Base-by-base conservation (phyloP, 2,329 filamentous ascomycete genomes). In the Hymenoscyphus albidus region DNA sequence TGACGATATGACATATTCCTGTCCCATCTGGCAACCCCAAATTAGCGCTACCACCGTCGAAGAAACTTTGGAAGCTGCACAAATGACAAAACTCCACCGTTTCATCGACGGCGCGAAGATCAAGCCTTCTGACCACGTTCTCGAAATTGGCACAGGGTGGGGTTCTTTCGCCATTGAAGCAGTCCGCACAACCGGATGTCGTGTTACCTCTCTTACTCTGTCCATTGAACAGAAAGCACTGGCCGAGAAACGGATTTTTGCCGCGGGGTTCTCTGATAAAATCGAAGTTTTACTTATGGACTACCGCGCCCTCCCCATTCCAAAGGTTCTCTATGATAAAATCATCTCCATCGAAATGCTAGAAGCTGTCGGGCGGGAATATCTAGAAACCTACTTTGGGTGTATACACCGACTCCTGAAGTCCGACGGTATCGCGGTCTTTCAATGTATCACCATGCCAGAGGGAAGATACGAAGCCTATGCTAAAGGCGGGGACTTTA, bases 391-490 rank as follows among this genome's bases (percentile, higher is more conserved):
- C 1, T 92, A 91, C 73, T 92, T 92, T 73, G 77, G 79, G 18
- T 85, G 83, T 68, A 80, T 92, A 60, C 79, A 91, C 70, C 79
- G 79, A 64, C 75, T 91, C 39, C 75, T 92, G 55, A 91, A 92
- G 75, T 81, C 80, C 58, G 81, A 88, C 16, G 86, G 88, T 0
- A 83, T 91, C 55, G 88, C 85, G 6, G 84, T 89, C 58, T 90
- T 92, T 75, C 89, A 92, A 74, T 91, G 88, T 76, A 92, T 91
- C 72, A 92, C 89, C 1, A 91, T 91, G 83, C 88, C 88, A 0
- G 88, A 92, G 72, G 79, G 82, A 48, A 81, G 88, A 61, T 88
- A 90, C 73, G 84, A 86, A 67, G 83, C 82, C 7, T 91, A 91
- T 72, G 81, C 85, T 18, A 85, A 83, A 70, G 82, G 83, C 2